phyloP scores from a whole-genome alignment of 1,284 basidiomycete species.

The Ganoderma lucidum region DNA sequence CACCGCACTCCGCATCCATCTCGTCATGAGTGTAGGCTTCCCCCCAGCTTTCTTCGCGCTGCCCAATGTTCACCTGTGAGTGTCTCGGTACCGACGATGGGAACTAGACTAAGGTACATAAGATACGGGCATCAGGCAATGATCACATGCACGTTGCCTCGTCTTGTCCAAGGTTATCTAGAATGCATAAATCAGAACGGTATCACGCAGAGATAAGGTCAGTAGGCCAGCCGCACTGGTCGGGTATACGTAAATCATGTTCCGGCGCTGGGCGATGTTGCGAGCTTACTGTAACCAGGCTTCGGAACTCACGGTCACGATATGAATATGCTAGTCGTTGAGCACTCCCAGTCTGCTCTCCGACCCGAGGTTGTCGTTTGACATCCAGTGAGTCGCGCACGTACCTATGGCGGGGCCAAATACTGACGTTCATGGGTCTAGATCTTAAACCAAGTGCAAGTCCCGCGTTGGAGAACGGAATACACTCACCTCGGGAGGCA shows the following conservation, averaged over 20 bases:
- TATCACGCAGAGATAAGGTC: conserved; percentile 1
- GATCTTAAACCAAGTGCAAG: no score
- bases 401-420: no score
- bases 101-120: not conserved
- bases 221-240: not conserved
- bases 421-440: no score
- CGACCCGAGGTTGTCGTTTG: no score
- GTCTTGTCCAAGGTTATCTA: not conserved
- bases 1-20: not conserved
- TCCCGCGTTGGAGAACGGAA: not conserved
- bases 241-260: not conserved
- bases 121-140: not conserved
- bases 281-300: no score
- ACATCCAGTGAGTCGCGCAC: no score
- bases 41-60: not conserved
- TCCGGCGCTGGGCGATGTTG: not conserved
- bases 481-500: not conserved
- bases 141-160: not conserved
- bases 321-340: not conserved
- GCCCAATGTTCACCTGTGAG: not conserved
- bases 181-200: not conserved
- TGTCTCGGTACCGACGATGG: not conserved
- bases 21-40: not conserved
- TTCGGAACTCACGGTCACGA: no score
- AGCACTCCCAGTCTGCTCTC: no score